Evolutionary conservation across 441 rosid genomes (phyloP).

Genomic region (Euphorbia schlechtendalii): DNA sequence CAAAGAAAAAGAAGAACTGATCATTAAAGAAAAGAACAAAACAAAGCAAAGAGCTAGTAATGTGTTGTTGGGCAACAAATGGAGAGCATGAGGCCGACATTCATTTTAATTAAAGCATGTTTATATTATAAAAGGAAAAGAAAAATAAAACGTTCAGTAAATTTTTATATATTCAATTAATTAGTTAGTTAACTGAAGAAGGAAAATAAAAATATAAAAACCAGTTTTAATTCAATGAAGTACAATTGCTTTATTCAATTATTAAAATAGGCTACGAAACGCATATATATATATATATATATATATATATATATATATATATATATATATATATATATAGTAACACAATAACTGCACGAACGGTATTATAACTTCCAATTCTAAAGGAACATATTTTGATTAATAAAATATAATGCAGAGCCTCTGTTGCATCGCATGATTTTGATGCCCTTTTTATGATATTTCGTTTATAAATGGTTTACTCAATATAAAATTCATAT

Average conservation of each 20-base stretch:
- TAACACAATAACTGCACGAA: constrained; percentile 9
- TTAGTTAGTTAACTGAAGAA: background rate
- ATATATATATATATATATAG: too few species aligned
- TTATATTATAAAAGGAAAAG: constrained; percentile 8
- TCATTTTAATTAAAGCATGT: background rate
- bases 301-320: too few species aligned
- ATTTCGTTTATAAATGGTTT: background rate
- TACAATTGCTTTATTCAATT: background rate
- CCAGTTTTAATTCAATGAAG: background rate
- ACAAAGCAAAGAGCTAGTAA: background rate
- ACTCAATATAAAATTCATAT: too few species aligned
- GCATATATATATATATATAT: too few species aligned
- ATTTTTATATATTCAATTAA: background rate
- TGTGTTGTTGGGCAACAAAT: constrained; percentile 15
- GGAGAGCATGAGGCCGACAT: constrained; percentile 33
- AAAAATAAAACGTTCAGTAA: background rate
- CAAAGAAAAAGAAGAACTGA: constrained; percentile 1
- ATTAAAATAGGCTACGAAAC: too few species aligned
- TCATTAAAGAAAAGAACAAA: constrained; percentile 11
- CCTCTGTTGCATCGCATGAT: constrained; percentile 4
- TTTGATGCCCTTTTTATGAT: background rate
- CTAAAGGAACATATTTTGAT: background rate
- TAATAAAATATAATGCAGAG: background rate
- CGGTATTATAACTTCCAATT: constrained; percentile 7
- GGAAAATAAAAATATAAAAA: background rate